Percentiles rank a stretch among this genome's conserved stretches.
Evolutionary conservation across 176 grass and related monocot species (phyloP).

Genomic region (Aegilops tauschii): DNA sequence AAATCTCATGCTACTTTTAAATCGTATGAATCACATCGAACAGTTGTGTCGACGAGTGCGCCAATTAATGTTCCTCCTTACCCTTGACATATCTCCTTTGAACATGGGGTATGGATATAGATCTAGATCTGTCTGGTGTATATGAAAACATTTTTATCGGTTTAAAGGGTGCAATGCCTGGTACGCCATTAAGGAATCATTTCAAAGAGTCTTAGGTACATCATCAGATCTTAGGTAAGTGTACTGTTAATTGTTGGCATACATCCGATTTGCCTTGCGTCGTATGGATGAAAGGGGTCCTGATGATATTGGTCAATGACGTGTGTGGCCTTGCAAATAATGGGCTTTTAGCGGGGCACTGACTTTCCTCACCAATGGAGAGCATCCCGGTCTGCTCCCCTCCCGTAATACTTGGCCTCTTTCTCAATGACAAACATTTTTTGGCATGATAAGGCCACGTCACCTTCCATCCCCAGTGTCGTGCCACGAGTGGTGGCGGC

Average conservation of each 20-base stretch:
- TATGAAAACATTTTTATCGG: background rate
- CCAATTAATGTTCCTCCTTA: background rate
- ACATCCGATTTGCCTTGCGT: background rate
- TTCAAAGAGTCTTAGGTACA: background rate
- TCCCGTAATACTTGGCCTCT: background rate
- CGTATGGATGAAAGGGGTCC: background rate
- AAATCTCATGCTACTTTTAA: background rate
- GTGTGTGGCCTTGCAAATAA: background rate
- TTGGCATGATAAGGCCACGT: background rate
- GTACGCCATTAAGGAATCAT: background rate
- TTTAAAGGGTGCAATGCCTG: background rate
- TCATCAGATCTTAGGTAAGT: background rate
- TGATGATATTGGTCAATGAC: background rate
- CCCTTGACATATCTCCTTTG: background rate
- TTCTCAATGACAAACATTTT: background rate
- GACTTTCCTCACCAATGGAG: background rate
- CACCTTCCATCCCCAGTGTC: background rate
- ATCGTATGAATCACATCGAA: background rate
- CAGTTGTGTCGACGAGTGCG: background rate
- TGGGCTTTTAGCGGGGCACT: background rate
- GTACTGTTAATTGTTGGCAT: background rate
- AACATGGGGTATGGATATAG: background rate
- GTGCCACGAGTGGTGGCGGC: conserved; percentile 17
- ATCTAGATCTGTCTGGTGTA: background rate
- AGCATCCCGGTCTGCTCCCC: no score